Conservation (phyloP, 306 rosid species). For the Prunus mongolica region DNA sequence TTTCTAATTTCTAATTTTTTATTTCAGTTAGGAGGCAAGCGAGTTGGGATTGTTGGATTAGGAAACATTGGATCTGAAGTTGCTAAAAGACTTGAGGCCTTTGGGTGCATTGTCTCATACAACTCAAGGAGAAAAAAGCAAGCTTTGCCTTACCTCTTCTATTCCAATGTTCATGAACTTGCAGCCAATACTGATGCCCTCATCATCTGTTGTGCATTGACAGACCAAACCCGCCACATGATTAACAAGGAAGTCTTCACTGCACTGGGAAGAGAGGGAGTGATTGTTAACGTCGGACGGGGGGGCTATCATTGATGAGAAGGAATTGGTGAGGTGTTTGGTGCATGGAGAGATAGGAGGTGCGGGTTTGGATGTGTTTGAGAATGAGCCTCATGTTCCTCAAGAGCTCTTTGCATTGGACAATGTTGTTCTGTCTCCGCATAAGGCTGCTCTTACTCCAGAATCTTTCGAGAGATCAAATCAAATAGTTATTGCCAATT, state of each 20-base stretch:
- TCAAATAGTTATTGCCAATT: slow-evolving; percentile 31
- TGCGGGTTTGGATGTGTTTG: slow-evolving; percentile 60
- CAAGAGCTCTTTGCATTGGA: slow-evolving; percentile 30
- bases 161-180: too few relatives aligned
- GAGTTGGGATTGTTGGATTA: slow-evolving; percentile 47
- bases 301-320: slow-evolving; percentile 50
- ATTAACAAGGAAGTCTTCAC: slow-evolving; percentile 31
- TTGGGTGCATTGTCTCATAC: slow-evolving; percentile 43
- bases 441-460: slow-evolving; percentile 25
- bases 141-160: too few relatives aligned
- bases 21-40: slow-evolving; percentile 42
- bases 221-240: slow-evolving; percentile 33
- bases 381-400: slow-evolving; percentile 51
- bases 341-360: slow-evolving; percentile 36
- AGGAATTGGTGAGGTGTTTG: slow-evolving; percentile 36
- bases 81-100: slow-evolving; percentile 44
- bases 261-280: slow-evolving; percentile 43
- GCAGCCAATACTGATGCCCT: too few relatives aligned
- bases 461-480: slow-evolving; percentile 12
- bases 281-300: slow-evolving; percentile 47
- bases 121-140: slow-evolving; percentile 19
- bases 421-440: slow-evolving; percentile 56
- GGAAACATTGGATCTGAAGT: slow-evolving; percentile 49
- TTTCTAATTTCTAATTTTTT: too few relatives aligned
- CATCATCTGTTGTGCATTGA: too few relatives aligned